Percentiles rank a stretch among this genome's conserved stretches.
Evolutionary conservation across 108 stramenopile species (phyloP).

Genomic region (Cyclotella sp.): DNA sequence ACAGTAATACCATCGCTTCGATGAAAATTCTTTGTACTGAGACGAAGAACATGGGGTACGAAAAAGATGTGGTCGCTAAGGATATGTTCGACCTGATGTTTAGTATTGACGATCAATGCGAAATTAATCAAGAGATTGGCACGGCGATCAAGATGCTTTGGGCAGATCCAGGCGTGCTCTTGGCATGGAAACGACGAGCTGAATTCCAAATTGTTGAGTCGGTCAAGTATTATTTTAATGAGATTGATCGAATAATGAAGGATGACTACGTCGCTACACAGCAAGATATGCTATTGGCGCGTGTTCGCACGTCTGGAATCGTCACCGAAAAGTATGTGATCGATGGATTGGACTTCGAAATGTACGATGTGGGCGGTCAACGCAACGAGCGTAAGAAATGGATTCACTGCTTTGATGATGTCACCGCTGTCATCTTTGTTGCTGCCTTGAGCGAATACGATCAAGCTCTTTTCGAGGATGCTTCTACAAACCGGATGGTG

Average conservation of each 20-base stretch:
- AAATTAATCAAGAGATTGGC: conserved; percentile 58
- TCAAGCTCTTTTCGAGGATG: conserved; percentile 95
- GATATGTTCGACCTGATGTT: conserved; percentile 49
- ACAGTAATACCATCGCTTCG: conserved; percentile 81
- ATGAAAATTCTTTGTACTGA: conserved; percentile 81
- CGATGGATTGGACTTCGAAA: conserved; percentile 92
- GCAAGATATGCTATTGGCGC: conserved; percentile 96
- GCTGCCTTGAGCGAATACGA: conserved; percentile 97
- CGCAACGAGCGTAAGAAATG: conserved; percentile 91
- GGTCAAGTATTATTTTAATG: conserved; percentile 79
- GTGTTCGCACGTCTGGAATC: conserved; percentile 97
- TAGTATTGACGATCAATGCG: conserved; percentile 49
- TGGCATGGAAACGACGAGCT: conserved; percentile 75
- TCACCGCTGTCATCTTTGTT: conserved; percentile 99
- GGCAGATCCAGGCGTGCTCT: conserved; percentile 63
- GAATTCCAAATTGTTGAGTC: conserved; percentile 86
- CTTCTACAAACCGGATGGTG: conserved; percentile 93
- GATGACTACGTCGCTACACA: conserved; percentile 81
- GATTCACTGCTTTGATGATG: conserved; percentile 96
- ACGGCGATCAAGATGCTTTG: conserved; percentile 68
- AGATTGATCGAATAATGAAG: conserved; percentile 72
- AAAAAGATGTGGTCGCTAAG: conserved; percentile 51
- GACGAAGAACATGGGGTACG: conserved; percentile 66
- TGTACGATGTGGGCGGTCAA: conserved; percentile 96
- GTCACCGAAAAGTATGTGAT: conserved; percentile 89